phyloP scores from a whole-genome alignment of 306 rosid genomes.

The Neltuma alba region DNA sequence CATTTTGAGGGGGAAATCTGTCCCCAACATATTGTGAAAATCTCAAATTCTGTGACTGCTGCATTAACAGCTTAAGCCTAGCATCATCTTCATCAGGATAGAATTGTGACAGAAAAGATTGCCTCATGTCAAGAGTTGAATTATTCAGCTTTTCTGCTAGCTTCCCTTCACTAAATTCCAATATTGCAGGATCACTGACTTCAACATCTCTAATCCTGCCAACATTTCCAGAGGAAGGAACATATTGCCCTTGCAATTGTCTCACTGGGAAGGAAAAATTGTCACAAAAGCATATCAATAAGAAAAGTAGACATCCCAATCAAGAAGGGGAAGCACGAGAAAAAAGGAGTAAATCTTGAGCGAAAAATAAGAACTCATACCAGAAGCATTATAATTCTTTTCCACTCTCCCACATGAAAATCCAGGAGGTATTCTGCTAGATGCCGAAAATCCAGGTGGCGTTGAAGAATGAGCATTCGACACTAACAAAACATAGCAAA shows the following conservation, averaged over 20 bases:
- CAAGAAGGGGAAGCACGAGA: slow-evolving; percentile 11
- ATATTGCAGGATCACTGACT: slow-evolving; percentile 33
- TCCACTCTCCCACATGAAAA: slow-evolving; percentile 45
- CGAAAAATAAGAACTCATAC: slow-evolving; percentile 34
- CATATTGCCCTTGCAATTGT: slow-evolving; percentile 38
- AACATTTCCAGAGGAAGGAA: slow-evolving; percentile 40
- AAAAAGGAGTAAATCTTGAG: slow-evolving; percentile 17
- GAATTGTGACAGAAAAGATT: slow-evolving; percentile 34
- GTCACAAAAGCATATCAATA: background rate
- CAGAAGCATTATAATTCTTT: slow-evolving; percentile 39
- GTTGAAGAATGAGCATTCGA: slow-evolving; percentile 43
- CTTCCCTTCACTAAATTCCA: slow-evolving; percentile 34
- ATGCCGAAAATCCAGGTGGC: slow-evolving; percentile 52
- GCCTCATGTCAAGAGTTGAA: slow-evolving; percentile 41
- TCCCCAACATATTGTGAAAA: slow-evolving; percentile 39
- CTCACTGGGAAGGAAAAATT: slow-evolving; percentile 38
- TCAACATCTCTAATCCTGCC: slow-evolving; percentile 35
- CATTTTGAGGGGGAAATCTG: slow-evolving; percentile 41
- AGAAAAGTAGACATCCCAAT: slow-evolving; percentile 11
- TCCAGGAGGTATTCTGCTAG: slow-evolving; percentile 55
- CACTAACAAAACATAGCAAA: slow-evolving; percentile 32
- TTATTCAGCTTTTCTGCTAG: slow-evolving; percentile 36
- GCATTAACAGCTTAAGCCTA: slow-evolving; percentile 41
- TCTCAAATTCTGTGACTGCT: slow-evolving; percentile 45
- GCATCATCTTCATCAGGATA: slow-evolving; percentile 43